A percentile compares a stretch with the other conserved stretches of the same genome.
Conservation (phyloP, 257 asterid genomes). For the Plantago major region DNA sequence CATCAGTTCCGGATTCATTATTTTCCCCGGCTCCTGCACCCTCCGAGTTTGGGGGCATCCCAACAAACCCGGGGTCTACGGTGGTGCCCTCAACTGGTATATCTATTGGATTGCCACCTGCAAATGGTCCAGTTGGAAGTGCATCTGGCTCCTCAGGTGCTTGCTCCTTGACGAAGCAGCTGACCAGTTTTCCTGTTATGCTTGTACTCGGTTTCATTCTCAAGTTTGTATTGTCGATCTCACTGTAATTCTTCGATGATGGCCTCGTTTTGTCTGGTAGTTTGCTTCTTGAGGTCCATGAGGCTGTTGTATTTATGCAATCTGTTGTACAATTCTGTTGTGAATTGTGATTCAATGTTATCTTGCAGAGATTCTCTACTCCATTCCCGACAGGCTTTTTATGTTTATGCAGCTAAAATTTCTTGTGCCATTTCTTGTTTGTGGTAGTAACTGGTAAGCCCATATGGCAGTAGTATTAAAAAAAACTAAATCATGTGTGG, state of each 20-base stretch:
- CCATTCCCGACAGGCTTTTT: neutral
- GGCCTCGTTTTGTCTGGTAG: conserved; percentile 24
- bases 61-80: conserved; percentile 35
- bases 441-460: no score
- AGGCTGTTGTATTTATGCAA: conserved; percentile 30
- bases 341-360: neutral
- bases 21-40: conserved; percentile 92
- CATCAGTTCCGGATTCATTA: conserved; percentile 42
- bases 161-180: conserved; percentile 35
- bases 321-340: conserved; percentile 14
- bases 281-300: conserved; percentile 18
- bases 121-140: conserved; percentile 70
- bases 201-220: conserved; percentile 32
- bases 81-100: conserved; percentile 61
- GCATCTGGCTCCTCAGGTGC: conserved; percentile 41
- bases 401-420: neutral
- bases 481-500: no score
- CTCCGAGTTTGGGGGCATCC: conserved; percentile 59
- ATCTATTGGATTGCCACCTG: conserved; percentile 55
- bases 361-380: no score
- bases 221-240: conserved; percentile 20
- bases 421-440: no score
- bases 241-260: conserved; percentile 21
- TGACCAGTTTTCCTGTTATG: conserved; percentile 30
- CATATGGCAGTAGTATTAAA: no score